Conservation (phyloP, 805 yeast genomes). For the Nakazawaea populi region DNA sequence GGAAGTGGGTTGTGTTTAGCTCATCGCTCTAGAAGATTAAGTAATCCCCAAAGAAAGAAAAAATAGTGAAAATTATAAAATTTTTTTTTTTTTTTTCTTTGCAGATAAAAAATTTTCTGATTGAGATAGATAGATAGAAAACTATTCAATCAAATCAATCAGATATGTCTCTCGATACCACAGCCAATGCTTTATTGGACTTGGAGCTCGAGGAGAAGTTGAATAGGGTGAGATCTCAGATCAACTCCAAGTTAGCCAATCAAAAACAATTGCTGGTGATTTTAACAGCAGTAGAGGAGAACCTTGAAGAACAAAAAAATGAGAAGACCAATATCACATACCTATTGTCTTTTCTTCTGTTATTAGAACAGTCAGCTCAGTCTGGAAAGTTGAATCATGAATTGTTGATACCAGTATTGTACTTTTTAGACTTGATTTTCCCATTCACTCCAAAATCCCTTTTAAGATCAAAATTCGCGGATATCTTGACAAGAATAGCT, state of each 20-base stretch:
- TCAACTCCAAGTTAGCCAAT: slow-evolving; percentile 74
- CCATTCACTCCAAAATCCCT: slow-evolving; percentile 69
- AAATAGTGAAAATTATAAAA: background rate
- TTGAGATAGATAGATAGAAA: slow-evolving; percentile 4
- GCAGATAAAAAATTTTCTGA: slow-evolving; percentile 1
- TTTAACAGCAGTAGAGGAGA: slow-evolving; percentile 86
- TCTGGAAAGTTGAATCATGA: slow-evolving; percentile 48
- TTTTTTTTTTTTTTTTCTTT: background rate
- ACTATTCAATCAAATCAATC: background rate
- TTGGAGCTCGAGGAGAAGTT: slow-evolving; percentile 59
- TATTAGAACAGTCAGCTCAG: slow-evolving; percentile 69
- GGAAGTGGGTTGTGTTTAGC: background rate
- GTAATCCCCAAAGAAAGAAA: background rate
- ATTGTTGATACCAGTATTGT: slow-evolving; percentile 71
- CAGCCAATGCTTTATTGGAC: slow-evolving; percentile 17
- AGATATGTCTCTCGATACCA: slow-evolving; percentile 11
- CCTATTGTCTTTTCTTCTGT: slow-evolving; percentile 74
- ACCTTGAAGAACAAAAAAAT: slow-evolving; percentile 60
- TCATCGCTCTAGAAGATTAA: background rate
- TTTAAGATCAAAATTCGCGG: slow-evolving; percentile 68
- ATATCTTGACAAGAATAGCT: slow-evolving; percentile 73
- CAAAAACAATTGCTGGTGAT: slow-evolving; percentile 83
- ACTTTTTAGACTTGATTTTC: slow-evolving; percentile 73
- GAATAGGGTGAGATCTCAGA: slow-evolving; percentile 63
- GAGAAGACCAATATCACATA: slow-evolving; percentile 71